Percentiles rank a stretch among this genome's conserved stretches.
phyloP scores from a whole-genome alignment of 345 rosid species.

The Pistacia vera region DNA sequence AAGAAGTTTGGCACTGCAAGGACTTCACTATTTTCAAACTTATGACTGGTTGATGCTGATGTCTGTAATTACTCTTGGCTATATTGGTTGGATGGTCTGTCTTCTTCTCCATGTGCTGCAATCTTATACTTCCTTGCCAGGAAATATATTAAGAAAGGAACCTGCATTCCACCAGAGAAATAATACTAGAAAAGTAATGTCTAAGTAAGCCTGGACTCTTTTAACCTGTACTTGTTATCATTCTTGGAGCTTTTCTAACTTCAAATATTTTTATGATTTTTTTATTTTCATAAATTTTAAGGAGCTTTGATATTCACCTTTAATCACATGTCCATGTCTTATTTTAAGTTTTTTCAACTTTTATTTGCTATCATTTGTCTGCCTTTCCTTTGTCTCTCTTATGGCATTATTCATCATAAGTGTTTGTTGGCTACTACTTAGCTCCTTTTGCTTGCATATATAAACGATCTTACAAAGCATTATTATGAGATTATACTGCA shows the following conservation, averaged over 20 bases:
- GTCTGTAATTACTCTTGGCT: slow-evolving; percentile 84
- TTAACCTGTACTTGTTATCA: slow-evolving; percentile 17
- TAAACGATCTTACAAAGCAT: background rate
- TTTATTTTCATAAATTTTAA: background rate
- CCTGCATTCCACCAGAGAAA: slow-evolving; percentile 46
- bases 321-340: background rate
- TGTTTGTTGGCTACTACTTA: background rate
- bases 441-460: background rate
- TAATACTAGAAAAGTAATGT: slow-evolving; percentile 70
- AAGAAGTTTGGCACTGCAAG: slow-evolving; percentile 83
- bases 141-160: slow-evolving; percentile 51
- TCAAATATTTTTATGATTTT: background rate
- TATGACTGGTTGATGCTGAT: slow-evolving; percentile 97
- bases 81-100: slow-evolving; percentile 89
- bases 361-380: background rate
- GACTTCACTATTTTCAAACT: slow-evolving; percentile 94
- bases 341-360: background rate
- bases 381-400: background rate
- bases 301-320: background rate
- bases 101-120: slow-evolving; percentile 85
- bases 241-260: background rate
- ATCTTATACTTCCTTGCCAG: slow-evolving; percentile 71
- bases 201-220: slow-evolving; percentile 42
- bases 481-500: slow-evolving; percentile 8
- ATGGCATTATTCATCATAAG: background rate